Conservation (phyloP, 176 grass and related monocot species). For the Carex parvula region DNA sequence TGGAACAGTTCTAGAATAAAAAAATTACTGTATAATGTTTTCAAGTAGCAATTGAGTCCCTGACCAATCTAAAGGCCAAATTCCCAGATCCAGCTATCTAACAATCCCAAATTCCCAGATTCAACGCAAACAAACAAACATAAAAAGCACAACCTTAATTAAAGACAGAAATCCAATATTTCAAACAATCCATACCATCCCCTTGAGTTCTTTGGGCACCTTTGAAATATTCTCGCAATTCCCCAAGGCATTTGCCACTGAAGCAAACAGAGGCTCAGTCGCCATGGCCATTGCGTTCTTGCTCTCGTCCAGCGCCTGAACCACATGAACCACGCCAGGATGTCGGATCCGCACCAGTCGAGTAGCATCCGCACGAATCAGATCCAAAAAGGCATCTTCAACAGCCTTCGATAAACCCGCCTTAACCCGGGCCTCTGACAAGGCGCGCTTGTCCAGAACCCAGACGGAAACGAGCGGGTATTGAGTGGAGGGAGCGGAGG, state of each 20-base stretch:
- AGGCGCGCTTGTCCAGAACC: constrained; percentile 92
- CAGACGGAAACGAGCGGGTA: constrained; percentile 96
- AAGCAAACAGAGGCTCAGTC: constrained; percentile 84
- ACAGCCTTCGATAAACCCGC: constrained; percentile 75
- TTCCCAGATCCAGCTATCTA: constrained; percentile 2
- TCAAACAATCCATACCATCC: constrained; percentile 53
- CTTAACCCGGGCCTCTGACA: constrained; percentile 57
- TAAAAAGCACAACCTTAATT: background rate
- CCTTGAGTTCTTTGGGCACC: constrained; percentile 93
- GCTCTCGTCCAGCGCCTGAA: constrained; percentile 97
- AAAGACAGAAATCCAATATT: background rate
- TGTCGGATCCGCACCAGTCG: constrained; percentile 87
- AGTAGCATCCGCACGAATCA: constrained; percentile 75
- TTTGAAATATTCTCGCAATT: constrained; percentile 70
- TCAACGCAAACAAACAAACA: constrained; percentile 16
- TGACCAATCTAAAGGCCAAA: background rate
- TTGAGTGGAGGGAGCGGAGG: constrained; percentile 65
- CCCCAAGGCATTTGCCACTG: constrained; percentile 73
- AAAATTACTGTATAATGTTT: constrained; percentile 7
- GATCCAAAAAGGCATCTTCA: constrained; percentile 89
- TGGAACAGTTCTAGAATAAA: background rate
- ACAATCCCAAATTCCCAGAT: constrained; percentile 10
- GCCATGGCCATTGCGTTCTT: constrained; percentile 99
- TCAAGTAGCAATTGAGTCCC: background rate
- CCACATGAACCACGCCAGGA: constrained; percentile 92